Conservation (phyloP, 2,329 filamentous ascomycete species). For the Verticillium nubilum region DNA sequence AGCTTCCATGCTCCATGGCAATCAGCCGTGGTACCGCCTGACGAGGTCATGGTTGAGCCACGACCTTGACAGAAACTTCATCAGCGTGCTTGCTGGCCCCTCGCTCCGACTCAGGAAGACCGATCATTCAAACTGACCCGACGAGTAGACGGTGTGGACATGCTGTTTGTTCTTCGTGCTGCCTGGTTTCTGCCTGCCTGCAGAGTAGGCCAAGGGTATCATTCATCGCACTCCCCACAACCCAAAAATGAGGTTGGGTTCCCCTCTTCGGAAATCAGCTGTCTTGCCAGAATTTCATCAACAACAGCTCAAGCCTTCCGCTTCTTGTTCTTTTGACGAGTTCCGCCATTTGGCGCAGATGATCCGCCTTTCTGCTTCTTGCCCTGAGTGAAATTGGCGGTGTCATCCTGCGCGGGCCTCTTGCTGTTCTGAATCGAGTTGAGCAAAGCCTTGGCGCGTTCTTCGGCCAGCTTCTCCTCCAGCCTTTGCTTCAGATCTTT, state of each 20-base stretch:
- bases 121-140: no score
- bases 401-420: constrained; percentile 29
- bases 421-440: constrained; percentile 36
- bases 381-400: constrained; percentile 22
- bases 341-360: not conserved
- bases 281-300: not conserved
- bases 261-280: not conserved
- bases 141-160: no score
- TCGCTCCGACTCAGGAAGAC: no score
- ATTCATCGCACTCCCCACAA: not conserved
- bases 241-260: not conserved
- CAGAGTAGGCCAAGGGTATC: not conserved
- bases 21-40: no score
- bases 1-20: no score
- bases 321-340: constrained; percentile 19
- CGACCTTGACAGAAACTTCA: no score
- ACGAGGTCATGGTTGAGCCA: no score
- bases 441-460: constrained; percentile 46
- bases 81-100: no score
- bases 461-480: constrained; percentile 50
- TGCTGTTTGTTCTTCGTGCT: no score
- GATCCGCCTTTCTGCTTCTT: constrained; percentile 17
- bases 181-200: no score
- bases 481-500: constrained; percentile 46
- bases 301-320: constrained; percentile 11